Evolutionary conservation across 73 alveolate genomes (phyloP).

Genomic region (Paramecium primaurelia): DNA sequence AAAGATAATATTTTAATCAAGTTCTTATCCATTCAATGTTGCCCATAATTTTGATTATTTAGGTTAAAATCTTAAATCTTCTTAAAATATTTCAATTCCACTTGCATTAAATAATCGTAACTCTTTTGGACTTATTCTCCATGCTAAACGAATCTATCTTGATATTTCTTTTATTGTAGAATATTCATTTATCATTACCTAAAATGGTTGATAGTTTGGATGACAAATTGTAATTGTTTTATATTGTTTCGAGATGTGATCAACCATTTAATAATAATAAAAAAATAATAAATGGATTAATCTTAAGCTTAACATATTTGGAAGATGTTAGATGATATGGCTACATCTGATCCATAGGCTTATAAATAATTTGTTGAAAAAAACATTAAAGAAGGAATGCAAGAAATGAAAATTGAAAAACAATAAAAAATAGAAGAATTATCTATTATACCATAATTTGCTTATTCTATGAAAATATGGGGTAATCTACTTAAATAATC

Average conservation of each 20-base stretch:
- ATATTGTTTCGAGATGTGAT: slow-evolving; percentile 5
- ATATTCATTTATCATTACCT: not conserved
- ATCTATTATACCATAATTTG: not conserved
- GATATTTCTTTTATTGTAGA: not conserved
- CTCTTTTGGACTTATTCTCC: slow-evolving; percentile 8
- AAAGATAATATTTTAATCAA: not conserved
- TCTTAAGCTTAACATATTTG: not conserved
- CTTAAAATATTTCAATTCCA: not conserved
- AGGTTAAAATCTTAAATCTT: not conserved
- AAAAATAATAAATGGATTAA: not conserved
- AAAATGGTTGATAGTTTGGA: not conserved
- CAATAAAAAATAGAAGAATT: not conserved
- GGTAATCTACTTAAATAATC: not conserved
- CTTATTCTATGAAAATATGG: not conserved
- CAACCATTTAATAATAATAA: not conserved
- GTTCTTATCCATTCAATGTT: not conserved
- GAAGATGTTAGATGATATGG: slow-evolving; percentile 51
- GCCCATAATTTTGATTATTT: not conserved
- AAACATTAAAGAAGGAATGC: not conserved
- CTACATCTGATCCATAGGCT: not conserved
- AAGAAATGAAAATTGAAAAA: slow-evolving; percentile 1
- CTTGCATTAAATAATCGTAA: not conserved
- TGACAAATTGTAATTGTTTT: not conserved
- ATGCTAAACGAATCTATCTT: not conserved
- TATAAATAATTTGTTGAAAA: slow-evolving; percentile 3